Base-by-base conservation (phyloP, 345 rosid species). In the Zanthoxylum bungeanum region DNA sequence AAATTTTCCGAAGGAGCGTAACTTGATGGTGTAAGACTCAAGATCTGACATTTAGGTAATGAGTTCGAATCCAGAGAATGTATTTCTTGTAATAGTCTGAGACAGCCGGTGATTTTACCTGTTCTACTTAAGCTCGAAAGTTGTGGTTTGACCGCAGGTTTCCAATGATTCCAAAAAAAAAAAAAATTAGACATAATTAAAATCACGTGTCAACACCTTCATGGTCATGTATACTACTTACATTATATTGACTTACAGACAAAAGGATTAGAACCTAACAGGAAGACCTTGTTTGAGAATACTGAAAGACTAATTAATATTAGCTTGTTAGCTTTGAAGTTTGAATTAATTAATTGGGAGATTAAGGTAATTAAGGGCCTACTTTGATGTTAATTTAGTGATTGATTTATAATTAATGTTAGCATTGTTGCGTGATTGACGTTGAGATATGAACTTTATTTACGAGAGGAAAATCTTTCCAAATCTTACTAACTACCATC, bases 361-460 rank as follows among this genome's bases (percentile, higher is more conserved):
- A 14, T 14, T 57, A 28, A 28, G 12, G 31, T 10, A 12, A 5
- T 16, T 7, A 36, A n/a, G 73, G 80, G 74, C 44, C 77, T 73
- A 76, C 55, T 25, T 1, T 31, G 60, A 47, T 62, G 64, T 28
- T 53, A 4, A 53, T 30, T 52, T 9, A 55, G 14, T 58, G 46
- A 22, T 51, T 22, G 73, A 76, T 57, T 67, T 73, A 73, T 76
- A 81, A 69, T 73, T 42, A 59, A 60, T 36, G 19, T 33, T 60
- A 55, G 78, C 78, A 75, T 78, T 28, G 81, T 75, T 77, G 92
- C 95, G 90, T 87, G 91, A 89, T 89, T 89, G 92, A 86, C 90
- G 92, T 84, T 78, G 82, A 85, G 78, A 80, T 77, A 51, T 75
- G 57, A 61, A 68, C 74, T 68, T 77, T 77, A 60, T 78, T 84